Conservation (phyloP, 306 rosid species). For the Albizia julibrissin region DNA sequence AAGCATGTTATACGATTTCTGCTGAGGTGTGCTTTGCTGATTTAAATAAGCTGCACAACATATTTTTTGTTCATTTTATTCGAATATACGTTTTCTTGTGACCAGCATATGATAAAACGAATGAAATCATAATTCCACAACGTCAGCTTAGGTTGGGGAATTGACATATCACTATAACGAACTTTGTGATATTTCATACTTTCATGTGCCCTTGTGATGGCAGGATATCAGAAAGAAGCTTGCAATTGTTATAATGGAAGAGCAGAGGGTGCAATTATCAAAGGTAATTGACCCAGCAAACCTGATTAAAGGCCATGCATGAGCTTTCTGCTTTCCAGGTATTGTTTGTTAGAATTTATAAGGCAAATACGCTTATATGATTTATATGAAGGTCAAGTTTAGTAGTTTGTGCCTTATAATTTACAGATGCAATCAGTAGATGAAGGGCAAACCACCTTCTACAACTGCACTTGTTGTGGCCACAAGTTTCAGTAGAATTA, state of each 20-base stretch:
- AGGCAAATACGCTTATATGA: conserved; percentile 6
- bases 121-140: neutral
- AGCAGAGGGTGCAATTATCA: conserved; percentile 36
- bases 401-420: neutral
- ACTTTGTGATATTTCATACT: neutral
- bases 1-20: conserved; percentile 31
- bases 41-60: conserved; percentile 3
- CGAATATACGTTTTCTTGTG: neutral
- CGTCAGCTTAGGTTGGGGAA: neutral
- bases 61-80: neutral
- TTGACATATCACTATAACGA: neutral
- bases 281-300: conserved; percentile 42
- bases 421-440: conserved; percentile 50
- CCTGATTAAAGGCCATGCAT: conserved; percentile 6
- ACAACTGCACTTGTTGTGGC: conserved; percentile 40
- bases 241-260: conserved; percentile 41
- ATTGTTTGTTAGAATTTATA: conserved; percentile 13
- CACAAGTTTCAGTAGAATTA: conserved; percentile 48
- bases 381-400: neutral
- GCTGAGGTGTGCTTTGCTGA: conserved; percentile 31
- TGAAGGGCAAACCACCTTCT: conserved; percentile 57
- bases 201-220: conserved; percentile 22
- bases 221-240: conserved; percentile 56
- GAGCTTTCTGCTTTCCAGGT: conserved; percentile 28
- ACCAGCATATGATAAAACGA: neutral